Base-by-base conservation (phyloP, 257 asterid genomes). In the Ocimum tenuiflorum region DNA sequence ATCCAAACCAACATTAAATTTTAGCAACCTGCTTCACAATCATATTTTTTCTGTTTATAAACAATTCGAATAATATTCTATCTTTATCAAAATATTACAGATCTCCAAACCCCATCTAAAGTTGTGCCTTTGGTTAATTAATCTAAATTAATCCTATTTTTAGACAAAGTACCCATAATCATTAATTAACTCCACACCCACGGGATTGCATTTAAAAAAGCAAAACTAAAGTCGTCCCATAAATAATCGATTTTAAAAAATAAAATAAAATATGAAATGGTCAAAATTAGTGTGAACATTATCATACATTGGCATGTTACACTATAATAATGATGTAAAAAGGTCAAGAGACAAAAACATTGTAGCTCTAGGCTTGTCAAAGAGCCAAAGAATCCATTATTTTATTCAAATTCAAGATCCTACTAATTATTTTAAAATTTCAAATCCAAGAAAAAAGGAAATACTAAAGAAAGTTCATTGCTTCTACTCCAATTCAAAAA, bases 401-500 rank as follows among this genome's bases (percentile, higher is more conserved):
- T 67, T 63, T 15, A 68, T 62, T 48, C 3, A 2, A 61, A 15
- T 36, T 59, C 22, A 53, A 60, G 74, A 66, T 66, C 73, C 75
- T 63, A 3, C 47, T 0, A 14, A 68, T 36, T 62, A 23, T 52
- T 61, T 6, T 39, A 65, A 23, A 7, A 67, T 49, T 27, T 59
- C 19, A 48, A 24, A 67, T 67, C 66, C 68, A 73, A 22, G 52
- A 20, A 63, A 63, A 57, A 36, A 1, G 18, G 43, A 23, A 55
- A 58, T 56, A 73, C 3, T 64, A 68, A 69, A 63, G 61, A 70
- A 69, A 57, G 48, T 58, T 58, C 58, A 50, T 70, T 75, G 68
- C 74, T 76, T 66, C 67, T 59, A 43, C 73, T 70, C 13, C 8
- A 65, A 75, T 75, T 70, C 70, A 76, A 67, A 75, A 50, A 76